Percentiles rank a stretch among this genome's conserved stretches.
These are phyloP conservation scores for Blastomyces silverae DNA, from an alignment of 2,329 filamentous ascomycete genomes.

Conservation along the genomic window DNA sequence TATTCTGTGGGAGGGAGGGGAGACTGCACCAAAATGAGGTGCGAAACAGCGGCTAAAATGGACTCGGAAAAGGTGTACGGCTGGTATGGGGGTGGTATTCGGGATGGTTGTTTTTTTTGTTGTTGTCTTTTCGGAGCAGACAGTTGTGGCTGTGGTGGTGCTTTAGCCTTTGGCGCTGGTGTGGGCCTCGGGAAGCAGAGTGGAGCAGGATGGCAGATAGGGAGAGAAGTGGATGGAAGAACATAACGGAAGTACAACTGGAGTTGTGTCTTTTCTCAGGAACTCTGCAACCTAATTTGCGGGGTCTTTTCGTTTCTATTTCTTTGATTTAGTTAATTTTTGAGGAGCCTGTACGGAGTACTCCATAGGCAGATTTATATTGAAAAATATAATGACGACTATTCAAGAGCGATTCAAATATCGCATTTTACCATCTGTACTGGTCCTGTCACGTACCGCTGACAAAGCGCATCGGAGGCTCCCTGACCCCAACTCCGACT, in stretches of 20 bases:
- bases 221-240: neutral
- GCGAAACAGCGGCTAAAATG: conserved; percentile 4
- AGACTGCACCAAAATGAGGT: neutral
- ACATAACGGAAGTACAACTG: neutral
- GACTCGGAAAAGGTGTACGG: neutral
- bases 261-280: neutral
- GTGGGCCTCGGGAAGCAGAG: neutral
- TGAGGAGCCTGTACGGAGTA: neutral
- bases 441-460: neutral
- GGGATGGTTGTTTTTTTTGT: neutral
- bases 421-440: neutral
- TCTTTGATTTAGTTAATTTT: neutral
- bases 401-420: too few relatives aligned
- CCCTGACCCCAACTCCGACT: neutral
- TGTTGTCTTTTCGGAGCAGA: neutral
- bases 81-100: neutral
- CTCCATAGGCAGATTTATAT: neutral
- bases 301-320: neutral
- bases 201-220: neutral
- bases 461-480: conserved; percentile 16
- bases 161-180: neutral
- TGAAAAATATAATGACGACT: too few relatives aligned
- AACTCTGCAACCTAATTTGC: neutral
- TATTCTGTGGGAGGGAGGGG: neutral
- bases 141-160: conserved; percentile 2